Evolutionary conservation across 306 rosid species (phyloP).

Genomic region (Cicer chorassanicum): DNA sequence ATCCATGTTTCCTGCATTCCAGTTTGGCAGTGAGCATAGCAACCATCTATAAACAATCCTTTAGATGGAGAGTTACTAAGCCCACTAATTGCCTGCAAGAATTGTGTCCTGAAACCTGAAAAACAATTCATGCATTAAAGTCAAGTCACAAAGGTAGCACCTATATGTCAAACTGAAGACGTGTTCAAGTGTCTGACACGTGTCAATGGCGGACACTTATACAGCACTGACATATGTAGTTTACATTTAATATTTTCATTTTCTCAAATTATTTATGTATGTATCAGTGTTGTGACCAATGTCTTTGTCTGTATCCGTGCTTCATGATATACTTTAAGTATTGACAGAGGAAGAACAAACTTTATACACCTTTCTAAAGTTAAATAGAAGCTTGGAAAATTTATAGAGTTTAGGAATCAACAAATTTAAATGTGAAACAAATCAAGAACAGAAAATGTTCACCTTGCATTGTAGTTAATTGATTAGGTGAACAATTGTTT

Average conservation of each 20-base stretch:
- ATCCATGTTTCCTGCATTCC: slow-evolving; percentile 91
- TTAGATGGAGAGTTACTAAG: slow-evolving; percentile 48
- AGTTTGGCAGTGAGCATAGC: slow-evolving; percentile 96
- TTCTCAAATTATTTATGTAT: neutral
- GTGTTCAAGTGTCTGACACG: neutral
- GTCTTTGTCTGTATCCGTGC: neutral
- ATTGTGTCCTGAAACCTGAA: slow-evolving; percentile 74
- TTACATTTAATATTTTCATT: neutral
- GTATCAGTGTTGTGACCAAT: neutral
- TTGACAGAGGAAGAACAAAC: neutral
- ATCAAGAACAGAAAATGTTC: slow-evolving; percentile 11
- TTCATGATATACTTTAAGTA: neutral
- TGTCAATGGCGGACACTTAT: neutral
- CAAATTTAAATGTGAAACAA: neutral
- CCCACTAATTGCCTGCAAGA: slow-evolving; percentile 63
- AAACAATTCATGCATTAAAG: slow-evolving; percentile 15
- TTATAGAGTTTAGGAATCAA: slow-evolving; percentile 11
- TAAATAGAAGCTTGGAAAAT: slow-evolving; percentile 15
- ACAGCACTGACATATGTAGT: neutral
- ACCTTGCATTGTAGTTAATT: slow-evolving; percentile 76
- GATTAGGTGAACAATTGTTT: slow-evolving; percentile 64
- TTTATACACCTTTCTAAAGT: slow-evolving; percentile 2
- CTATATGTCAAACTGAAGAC: neutral
- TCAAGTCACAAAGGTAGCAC: slow-evolving; percentile 17
- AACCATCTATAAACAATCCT: slow-evolving; percentile 77